Percentiles rank a stretch among this genome's conserved stretches.
phyloP scores from a whole-genome alignment of 2,329 filamentous ascomycete species.

The Colletotrichum lini region DNA sequence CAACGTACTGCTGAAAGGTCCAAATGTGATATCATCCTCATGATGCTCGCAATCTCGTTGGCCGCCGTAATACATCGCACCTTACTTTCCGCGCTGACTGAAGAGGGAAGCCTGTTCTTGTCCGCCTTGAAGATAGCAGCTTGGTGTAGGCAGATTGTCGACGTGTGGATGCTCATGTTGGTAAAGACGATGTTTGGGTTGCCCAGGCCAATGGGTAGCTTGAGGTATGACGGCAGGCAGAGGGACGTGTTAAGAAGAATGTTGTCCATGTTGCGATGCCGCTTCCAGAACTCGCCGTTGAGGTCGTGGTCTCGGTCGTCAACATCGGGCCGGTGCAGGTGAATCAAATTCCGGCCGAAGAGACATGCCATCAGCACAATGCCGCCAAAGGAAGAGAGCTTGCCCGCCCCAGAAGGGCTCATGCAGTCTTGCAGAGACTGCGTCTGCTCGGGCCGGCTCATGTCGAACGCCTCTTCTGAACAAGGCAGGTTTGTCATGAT shows the following conservation, averaged over 20 bases:
- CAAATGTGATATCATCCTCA: constrained; percentile 93
- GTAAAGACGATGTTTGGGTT: constrained; percentile 92
- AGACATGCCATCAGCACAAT: constrained; percentile 89
- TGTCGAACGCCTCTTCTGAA: constrained; percentile 87
- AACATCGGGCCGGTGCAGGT: constrained; percentile 87
- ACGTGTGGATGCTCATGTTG: constrained; percentile 98
- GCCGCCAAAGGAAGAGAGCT: constrained; percentile 83
- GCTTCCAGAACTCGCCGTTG: constrained; percentile 95
- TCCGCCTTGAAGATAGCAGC: constrained; percentile 98
- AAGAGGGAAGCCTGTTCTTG: constrained; percentile 82
- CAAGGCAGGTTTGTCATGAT: constrained; percentile 88
- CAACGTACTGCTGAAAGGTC: constrained; percentile 83
- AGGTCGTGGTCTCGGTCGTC: constrained; percentile 89
- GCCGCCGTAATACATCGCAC: constrained; percentile 93
- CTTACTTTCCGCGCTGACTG: constrained; percentile 90
- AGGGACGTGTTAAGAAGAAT: constrained; percentile 90
- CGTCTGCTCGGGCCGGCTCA: constrained; percentile 81
- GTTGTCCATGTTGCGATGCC: constrained; percentile 90
- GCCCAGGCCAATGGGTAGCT: constrained; percentile 80
- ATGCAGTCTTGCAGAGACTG: constrained; percentile 79
- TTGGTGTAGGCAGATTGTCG: constrained; percentile 97
- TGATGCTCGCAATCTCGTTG: constrained; percentile 93
- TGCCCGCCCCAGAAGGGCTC: constrained; percentile 78
- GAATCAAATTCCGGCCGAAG: constrained; percentile 91
- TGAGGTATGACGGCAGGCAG: constrained; percentile 83